These are phyloP conservation scores for Melaleuca quinquenervia DNA, from an alignment of 345 rosid species.

Conservation along the genomic window DNA sequence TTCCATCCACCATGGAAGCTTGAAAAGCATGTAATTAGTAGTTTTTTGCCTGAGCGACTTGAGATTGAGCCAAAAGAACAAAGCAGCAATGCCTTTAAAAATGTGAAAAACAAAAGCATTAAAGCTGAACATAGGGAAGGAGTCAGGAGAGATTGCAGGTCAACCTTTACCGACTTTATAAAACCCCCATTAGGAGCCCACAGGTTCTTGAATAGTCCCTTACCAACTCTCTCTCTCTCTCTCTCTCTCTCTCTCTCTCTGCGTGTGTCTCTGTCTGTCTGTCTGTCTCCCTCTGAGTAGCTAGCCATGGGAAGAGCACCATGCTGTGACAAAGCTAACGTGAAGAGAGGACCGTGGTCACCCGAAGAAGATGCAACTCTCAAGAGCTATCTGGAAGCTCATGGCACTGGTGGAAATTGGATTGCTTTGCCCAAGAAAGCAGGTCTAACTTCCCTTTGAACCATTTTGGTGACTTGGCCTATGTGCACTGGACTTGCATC, in stretches of 20 bases:
- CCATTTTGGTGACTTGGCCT: neutral
- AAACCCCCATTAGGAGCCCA: neutral
- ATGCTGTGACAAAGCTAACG: neutral
- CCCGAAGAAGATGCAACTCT: neutral
- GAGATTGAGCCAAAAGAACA: neutral
- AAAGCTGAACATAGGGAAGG: neutral
- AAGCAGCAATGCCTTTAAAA: neutral
- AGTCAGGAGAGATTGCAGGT: neutral
- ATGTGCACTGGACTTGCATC: neutral
- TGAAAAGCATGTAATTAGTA: neutral
- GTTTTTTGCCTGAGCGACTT: neutral
- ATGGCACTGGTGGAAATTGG: neutral
- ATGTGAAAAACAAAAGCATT: neutral
- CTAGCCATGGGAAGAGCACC: neutral
- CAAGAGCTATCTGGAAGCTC: neutral
- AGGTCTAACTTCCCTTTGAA: neutral
- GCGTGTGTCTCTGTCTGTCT: neutral
- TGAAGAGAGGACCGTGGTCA: neutral
- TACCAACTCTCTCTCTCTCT: neutral
- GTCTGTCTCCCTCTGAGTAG: neutral
- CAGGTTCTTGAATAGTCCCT: neutral
- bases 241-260: neutral
- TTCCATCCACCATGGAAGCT: neutral
- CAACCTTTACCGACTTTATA: neutral
- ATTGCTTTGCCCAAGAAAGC: constrained; percentile 1